phyloP scores from a whole-genome alignment of 805 yeast genomes.

The Starmerella davenportii region DNA sequence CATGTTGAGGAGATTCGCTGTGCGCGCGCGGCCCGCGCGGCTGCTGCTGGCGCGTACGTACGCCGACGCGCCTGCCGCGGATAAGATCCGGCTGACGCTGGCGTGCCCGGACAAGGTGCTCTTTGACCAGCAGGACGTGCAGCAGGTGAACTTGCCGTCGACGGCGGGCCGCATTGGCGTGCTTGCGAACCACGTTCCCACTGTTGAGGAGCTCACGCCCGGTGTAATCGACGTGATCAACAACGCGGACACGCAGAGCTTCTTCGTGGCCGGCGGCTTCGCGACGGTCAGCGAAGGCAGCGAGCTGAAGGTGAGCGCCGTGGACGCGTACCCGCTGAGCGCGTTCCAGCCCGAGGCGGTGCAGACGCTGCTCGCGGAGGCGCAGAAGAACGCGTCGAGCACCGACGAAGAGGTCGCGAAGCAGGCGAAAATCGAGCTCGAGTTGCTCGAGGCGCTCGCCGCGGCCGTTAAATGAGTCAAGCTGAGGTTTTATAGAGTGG shows the following conservation, averaged over 20 bases:
- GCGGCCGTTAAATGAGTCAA: conserved; percentile 63
- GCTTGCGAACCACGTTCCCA: conserved; percentile 93
- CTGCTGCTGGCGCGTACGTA: not conserved
- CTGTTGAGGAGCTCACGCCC: conserved; percentile 88
- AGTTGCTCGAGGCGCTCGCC: conserved; percentile 87
- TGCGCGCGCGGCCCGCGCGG: conserved; percentile 12
- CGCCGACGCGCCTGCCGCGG: conserved; percentile 9
- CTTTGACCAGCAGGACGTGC: conserved; percentile 20
- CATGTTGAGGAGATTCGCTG: conserved; percentile 16
- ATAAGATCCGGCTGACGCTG: conserved; percentile 57
- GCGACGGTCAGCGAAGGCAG: conserved; percentile 94
- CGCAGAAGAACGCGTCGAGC: conserved; percentile 75
- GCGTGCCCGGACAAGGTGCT: conserved; percentile 55
- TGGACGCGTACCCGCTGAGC: conserved; percentile 86
- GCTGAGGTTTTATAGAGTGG: too few relatives aligned
- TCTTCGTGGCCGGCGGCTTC: conserved; percentile 87
- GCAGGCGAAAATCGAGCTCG: conserved; percentile 87
- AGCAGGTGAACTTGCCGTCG: conserved; percentile 90
- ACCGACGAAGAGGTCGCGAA: conserved; percentile 76
- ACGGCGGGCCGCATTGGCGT: conserved; percentile 92
- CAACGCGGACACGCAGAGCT: conserved; percentile 50
- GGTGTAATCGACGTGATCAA: conserved; percentile 88
- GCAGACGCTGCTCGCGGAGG: conserved; percentile 70
- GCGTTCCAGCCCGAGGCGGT: conserved; percentile 64
- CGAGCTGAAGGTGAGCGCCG: conserved; percentile 72